These are phyloP conservation scores for Pterocarpus macrocarpus DNA, from an alignment of 306 rosid genomes.

Conservation along the genomic window DNA sequence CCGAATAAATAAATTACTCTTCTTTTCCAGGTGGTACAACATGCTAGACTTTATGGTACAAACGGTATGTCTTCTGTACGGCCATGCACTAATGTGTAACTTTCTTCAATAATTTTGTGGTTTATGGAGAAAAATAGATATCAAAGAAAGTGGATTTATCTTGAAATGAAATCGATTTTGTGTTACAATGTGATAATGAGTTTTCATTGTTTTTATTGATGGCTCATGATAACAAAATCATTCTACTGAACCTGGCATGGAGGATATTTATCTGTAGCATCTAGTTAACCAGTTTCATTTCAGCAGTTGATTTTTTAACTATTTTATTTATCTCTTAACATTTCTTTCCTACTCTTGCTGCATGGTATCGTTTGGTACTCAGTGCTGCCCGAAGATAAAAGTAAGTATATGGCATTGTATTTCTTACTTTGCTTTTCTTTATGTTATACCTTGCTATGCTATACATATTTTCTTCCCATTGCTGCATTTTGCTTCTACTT, in stretches of 20 bases:
- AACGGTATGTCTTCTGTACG: conserved; percentile 68
- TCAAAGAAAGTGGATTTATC: conserved; percentile 39
- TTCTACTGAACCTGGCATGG: conserved; percentile 21
- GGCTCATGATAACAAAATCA: conserved; percentile 32
- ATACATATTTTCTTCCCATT: background rate
- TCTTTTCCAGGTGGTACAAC: conserved; percentile 68
- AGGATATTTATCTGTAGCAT: conserved; percentile 13
- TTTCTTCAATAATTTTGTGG: background rate
- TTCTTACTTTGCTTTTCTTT: conserved; percentile 20
- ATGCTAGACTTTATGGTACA: conserved; percentile 77
- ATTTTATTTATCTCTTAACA: conserved; percentile 49
- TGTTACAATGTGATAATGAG: background rate
- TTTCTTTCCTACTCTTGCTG: conserved; percentile 44
- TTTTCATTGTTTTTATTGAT: conserved; percentile 13
- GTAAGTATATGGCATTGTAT: conserved; percentile 63
- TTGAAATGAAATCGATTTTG: conserved; percentile 32
- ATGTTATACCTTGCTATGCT: background rate
- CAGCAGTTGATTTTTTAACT: conserved; percentile 33
- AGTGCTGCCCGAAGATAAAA: conserved; percentile 89
- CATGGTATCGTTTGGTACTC: conserved; percentile 59
- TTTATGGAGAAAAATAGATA: conserved; percentile 21
- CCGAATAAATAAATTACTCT: background rate
- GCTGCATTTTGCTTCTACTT: background rate
- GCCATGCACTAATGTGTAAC: conserved; percentile 11
- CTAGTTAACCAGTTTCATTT: conserved; percentile 13